Evolutionary conservation across 2,329 filamentous ascomycete genomes (phyloP).

Genomic region (Fusarium nisikadoi): DNA sequence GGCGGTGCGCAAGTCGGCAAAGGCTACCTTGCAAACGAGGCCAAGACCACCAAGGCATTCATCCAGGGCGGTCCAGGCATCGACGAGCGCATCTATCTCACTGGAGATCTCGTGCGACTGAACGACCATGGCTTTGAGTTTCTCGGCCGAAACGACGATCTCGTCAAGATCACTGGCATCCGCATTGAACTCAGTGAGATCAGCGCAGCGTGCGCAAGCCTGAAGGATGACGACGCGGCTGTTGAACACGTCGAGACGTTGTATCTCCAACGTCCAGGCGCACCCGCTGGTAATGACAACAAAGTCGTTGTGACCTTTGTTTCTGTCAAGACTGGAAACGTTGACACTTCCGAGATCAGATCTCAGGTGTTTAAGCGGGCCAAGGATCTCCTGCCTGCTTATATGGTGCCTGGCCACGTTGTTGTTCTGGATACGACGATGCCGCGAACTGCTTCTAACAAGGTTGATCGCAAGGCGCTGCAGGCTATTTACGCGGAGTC

Average conservation of each 20-base stretch:
- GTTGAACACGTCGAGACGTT: conserved; percentile 26
- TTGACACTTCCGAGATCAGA: conserved; percentile 3
- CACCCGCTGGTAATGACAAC: neutral
- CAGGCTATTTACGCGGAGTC: conserved; percentile 7
- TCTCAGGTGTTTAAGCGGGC: conserved; percentile 15
- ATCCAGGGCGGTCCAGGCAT: conserved; percentile 18
- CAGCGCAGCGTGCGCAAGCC: conserved; percentile 21
- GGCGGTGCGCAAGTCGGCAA: conserved; percentile 24
- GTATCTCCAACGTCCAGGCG: neutral
- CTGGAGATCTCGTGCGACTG: conserved; percentile 24
- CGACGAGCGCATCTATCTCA: conserved; percentile 21
- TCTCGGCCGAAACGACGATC: conserved; percentile 21
- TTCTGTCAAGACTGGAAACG: conserved; percentile 3
- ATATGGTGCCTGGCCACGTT: conserved; percentile 27
- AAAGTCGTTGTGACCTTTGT: conserved; percentile 27
- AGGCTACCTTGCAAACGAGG: conserved; percentile 20
- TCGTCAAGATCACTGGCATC: conserved; percentile 25
- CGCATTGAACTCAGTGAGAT: conserved; percentile 29
- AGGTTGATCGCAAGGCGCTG: conserved; percentile 24
- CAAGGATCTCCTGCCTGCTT: conserved; percentile 8
- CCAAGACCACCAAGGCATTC: conserved; percentile 22
- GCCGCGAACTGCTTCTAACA: conserved; percentile 24
- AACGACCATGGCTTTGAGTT: conserved; percentile 30
- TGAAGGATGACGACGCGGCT: conserved; percentile 7
- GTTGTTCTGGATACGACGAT: conserved; percentile 26